These are phyloP conservation scores for Pseudopyricularia cyperi DNA, from an alignment of 2,329 filamentous ascomycete species.

Conservation along the genomic window DNA sequence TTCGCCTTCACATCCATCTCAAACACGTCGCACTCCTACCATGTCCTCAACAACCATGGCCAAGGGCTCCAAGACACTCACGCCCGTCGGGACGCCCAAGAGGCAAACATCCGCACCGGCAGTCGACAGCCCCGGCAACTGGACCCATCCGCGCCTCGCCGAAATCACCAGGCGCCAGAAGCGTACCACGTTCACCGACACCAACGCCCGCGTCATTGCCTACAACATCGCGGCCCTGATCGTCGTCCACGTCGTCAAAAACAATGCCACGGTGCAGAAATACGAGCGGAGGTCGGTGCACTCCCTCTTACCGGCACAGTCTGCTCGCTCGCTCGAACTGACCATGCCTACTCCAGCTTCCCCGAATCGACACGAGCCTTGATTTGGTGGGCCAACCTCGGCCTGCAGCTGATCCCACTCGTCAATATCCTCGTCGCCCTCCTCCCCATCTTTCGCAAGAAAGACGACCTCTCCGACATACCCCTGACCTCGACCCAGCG, in stretches of 20 bases:
- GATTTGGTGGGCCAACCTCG: constrained; percentile 29
- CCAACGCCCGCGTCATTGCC: constrained; percentile 57
- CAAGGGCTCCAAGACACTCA: not conserved
- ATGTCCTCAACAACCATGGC: constrained; percentile 3
- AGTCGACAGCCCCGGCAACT: constrained; percentile 58
- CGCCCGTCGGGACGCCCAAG: constrained; percentile 2
- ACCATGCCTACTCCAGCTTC: not conserved
- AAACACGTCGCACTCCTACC: not conserved
- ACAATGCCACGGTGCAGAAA: not conserved
- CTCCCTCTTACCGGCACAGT: no score
- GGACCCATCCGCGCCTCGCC: constrained; percentile 78
- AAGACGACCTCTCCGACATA: constrained; percentile 77
- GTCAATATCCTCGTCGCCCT: constrained; percentile 61
- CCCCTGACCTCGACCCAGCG: constrained; percentile 84
- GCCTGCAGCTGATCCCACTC: constrained; percentile 43
- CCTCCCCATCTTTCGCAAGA: constrained; percentile 56
- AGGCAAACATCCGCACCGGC: constrained; percentile 8
- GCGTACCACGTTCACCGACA: constrained; percentile 64
- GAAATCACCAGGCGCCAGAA: constrained; percentile 77
- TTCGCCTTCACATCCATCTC: not conserved
- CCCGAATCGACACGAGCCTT: constrained; percentile 8
- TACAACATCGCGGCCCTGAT: constrained; percentile 43
- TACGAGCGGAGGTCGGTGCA: not conserved
- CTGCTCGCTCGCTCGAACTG: no score
- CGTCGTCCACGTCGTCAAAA: constrained; percentile 13